phyloP scores from a whole-genome alignment of 1,284 basidiomycete genomes.

The Ustilago sp. region DNA sequence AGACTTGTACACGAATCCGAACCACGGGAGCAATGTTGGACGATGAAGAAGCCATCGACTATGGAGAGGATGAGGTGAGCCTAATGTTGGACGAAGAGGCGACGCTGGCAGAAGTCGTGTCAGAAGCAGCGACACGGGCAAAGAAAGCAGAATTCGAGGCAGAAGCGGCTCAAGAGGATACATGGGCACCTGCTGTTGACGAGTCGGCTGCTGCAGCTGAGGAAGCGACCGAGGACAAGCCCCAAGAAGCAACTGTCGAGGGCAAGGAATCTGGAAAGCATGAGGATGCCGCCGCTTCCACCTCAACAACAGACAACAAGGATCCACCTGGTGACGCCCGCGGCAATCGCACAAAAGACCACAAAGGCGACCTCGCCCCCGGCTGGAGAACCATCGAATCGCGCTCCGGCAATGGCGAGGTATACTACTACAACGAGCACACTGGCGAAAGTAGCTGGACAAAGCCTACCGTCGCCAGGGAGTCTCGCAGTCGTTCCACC shows the following conservation, averaged over 20 bases:
- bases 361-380: conserved; percentile 12
- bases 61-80: conserved; percentile 50
- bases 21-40: conserved; percentile 28
- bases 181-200: neutral
- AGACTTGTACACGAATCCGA: neutral
- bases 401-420: conserved; percentile 34
- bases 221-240: neutral
- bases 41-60: conserved; percentile 52
- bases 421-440: conserved; percentile 48
- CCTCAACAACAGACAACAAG: conserved; percentile 2
- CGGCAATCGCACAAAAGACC: neutral
- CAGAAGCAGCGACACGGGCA: neutral
- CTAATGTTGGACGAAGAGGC: conserved; percentile 27
- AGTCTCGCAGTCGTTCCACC: conserved; percentile 2
- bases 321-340: neutral
- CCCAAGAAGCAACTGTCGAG: neutral
- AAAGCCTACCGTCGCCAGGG: conserved; percentile 17
- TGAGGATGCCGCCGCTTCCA: neutral
- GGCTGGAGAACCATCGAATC: conserved; percentile 41
- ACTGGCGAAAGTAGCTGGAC: conserved; percentile 45
- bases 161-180: neutral
- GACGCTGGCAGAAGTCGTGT: neutral
- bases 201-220: neutral
- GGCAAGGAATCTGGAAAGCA: neutral
- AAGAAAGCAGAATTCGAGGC: neutral